Conservation (phyloP, 768 basidiomycete genomes). For the Fomitopsis serialis region DNA sequence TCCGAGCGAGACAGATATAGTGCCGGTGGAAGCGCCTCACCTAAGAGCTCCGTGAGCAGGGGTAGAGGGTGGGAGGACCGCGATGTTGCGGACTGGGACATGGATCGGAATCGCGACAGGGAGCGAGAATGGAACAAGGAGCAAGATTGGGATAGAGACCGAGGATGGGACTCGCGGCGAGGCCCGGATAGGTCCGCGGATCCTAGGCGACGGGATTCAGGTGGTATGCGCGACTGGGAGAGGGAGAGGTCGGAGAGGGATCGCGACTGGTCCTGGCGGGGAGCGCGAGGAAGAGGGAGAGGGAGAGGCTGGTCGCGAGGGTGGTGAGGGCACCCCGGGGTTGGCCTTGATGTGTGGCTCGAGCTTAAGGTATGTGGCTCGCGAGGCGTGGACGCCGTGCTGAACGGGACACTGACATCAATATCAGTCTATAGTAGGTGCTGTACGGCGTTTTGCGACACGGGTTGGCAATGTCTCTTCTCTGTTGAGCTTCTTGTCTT, state of each 20-base stretch:
- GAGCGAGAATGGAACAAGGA: not conserved
- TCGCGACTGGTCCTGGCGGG: not conserved
- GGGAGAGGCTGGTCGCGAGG: not conserved
- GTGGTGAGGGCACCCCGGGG: not conserved
- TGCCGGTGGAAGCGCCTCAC: not conserved
- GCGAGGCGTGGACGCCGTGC: too few species aligned
- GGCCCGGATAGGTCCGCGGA: not conserved
- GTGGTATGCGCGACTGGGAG: not conserved
- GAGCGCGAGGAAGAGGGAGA: not conserved
- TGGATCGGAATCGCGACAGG: not conserved
- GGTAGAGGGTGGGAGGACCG: not conserved
- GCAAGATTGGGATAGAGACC: not conserved
- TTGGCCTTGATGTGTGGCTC: too few species aligned
- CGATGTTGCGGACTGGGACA: conserved; percentile 1
- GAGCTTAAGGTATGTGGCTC: too few species aligned
- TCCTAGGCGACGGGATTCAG: not conserved
- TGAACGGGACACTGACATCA: too few species aligned
- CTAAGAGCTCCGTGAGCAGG: not conserved
- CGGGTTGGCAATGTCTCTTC: too few species aligned
- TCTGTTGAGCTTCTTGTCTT: too few species aligned
- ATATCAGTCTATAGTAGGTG: too few species aligned
- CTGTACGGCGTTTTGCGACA: too few species aligned
- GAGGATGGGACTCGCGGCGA: not conserved
- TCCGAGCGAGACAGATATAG: too few species aligned
- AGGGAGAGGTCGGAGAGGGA: not conserved